Evolutionary conservation across 1,284 basidiomycete species (phyloP).

Genomic region (Peniophora sp.): DNA sequence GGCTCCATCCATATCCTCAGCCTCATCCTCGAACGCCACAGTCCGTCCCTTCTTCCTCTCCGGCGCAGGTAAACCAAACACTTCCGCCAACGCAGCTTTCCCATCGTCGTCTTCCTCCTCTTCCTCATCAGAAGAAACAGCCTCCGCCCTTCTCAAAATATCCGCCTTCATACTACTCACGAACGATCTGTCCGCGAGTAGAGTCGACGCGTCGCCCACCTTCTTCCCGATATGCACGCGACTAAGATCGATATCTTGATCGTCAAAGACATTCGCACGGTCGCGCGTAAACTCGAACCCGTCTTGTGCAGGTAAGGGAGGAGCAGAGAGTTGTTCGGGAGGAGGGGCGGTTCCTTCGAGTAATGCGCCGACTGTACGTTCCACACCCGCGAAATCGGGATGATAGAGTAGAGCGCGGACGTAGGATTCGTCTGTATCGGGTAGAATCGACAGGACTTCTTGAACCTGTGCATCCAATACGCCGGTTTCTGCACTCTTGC

Average conservation of each 20-base stretch:
- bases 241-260: constrained; percentile 56
- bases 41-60: constrained; percentile 22
- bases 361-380: constrained; percentile 58
- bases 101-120: constrained; percentile 38
- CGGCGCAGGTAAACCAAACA: constrained; percentile 10
- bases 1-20: constrained; percentile 25
- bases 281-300: constrained; percentile 32
- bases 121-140: constrained; percentile 58
- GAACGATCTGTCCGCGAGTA: constrained; percentile 51
- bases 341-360: constrained; percentile 60
- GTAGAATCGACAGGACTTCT: constrained; percentile 67
- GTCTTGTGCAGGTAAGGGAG: constrained; percentile 8
- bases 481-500: constrained; percentile 8
- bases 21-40: constrained; percentile 44
- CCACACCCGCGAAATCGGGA: constrained; percentile 40
- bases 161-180: constrained; percentile 73
- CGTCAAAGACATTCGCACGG: constrained; percentile 68
- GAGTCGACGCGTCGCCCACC: constrained; percentile 35
- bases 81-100: not conserved
- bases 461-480: constrained; percentile 48
- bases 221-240: constrained; percentile 65
- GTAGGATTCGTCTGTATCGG: constrained; percentile 46
- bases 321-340: constrained; percentile 18
- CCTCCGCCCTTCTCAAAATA: constrained; percentile 71
- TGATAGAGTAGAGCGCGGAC: constrained; percentile 48